phyloP scores from a whole-genome alignment of 768 basidiomycete genomes.

The Leccinum truebloodii region DNA sequence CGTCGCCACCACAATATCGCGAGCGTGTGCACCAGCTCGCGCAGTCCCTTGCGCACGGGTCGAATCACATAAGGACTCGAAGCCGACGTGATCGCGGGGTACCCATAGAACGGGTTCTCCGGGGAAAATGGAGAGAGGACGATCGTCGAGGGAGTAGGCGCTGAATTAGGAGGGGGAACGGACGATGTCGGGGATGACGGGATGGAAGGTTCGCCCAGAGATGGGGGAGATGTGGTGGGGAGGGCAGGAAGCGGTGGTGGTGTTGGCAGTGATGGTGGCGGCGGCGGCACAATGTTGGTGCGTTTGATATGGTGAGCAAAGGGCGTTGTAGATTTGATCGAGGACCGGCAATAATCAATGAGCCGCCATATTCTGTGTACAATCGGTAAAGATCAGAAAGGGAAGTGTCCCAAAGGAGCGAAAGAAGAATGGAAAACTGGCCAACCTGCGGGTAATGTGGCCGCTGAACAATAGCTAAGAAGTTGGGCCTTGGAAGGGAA shows the following conservation, averaged over 20 bases:
- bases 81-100: conserved; percentile 47
- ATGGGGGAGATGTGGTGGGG: not conserved
- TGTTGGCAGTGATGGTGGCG: not conserved
- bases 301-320: conserved; percentile 23
- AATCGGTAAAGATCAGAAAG: conserved; percentile 12
- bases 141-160: conserved; percentile 14
- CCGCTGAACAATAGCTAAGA: conserved; percentile 51
- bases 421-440: not conserved
- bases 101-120: conserved; percentile 76
- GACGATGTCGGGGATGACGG: not conserved
- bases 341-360: conserved; percentile 45
- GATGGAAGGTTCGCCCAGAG: not conserved
- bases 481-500: conserved; percentile 62
- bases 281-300: conserved; percentile 8
- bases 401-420: not conserved
- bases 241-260: not conserved
- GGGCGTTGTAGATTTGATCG: conserved; percentile 50
- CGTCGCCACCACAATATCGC: conserved; percentile 63
- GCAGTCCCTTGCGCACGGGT: conserved; percentile 66
- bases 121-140: conserved; percentile 54
- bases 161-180: not conserved
- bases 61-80: conserved; percentile 43
- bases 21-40: conserved; percentile 66
- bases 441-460: conserved; percentile 52
- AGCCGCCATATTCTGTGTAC: conserved; percentile 66